These are phyloP conservation scores for Ustilago curta DNA, from an alignment of 1,284 basidiomycete species.

Conservation along the genomic window DNA sequence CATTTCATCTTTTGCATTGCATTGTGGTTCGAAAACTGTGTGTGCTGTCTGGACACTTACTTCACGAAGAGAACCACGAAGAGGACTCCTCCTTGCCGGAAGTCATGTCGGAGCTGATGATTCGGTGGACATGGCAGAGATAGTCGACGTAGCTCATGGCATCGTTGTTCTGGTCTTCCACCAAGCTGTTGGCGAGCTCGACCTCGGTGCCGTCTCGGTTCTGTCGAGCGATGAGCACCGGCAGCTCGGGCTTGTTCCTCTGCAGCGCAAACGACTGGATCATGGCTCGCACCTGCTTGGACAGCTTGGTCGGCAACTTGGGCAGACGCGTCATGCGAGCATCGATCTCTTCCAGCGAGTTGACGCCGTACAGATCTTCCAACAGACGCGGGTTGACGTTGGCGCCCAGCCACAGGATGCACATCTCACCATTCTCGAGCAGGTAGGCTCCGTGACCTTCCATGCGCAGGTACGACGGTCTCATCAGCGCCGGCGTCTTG, in stretches of 20 bases:
- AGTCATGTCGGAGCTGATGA: slow-evolving; percentile 64
- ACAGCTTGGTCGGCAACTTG: slow-evolving; percentile 79
- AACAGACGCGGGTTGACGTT: slow-evolving; percentile 85
- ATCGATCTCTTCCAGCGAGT: slow-evolving; percentile 81
- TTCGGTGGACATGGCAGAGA: slow-evolving; percentile 66
- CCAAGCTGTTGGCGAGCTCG: slow-evolving; percentile 94
- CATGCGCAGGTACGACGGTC: slow-evolving; percentile 88
- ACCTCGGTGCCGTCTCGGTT: slow-evolving; percentile 93
- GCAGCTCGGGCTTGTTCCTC: slow-evolving; percentile 75
- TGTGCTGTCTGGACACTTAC: not conserved
- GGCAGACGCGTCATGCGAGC: slow-evolving; percentile 80
- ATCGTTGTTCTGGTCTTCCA: slow-evolving; percentile 97
- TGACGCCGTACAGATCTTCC: slow-evolving; percentile 85
- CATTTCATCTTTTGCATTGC: slow-evolving; percentile 8
- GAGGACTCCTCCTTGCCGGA: slow-evolving; percentile 51
- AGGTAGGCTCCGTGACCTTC: slow-evolving; percentile 89
- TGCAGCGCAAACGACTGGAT: slow-evolving; percentile 78
- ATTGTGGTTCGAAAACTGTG: not conserved
- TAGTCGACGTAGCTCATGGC: slow-evolving; percentile 75
- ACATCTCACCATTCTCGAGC: slow-evolving; percentile 90
- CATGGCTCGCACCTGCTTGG: slow-evolving; percentile 86
- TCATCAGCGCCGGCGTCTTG: slow-evolving; percentile 82
- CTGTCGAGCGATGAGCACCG: slow-evolving; percentile 86
- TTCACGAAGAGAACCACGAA: slow-evolving; percentile 48
- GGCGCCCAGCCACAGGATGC: slow-evolving; percentile 90